Conservation (phyloP, 139 green algal genomes). For the Micromonas commoda region DNA sequence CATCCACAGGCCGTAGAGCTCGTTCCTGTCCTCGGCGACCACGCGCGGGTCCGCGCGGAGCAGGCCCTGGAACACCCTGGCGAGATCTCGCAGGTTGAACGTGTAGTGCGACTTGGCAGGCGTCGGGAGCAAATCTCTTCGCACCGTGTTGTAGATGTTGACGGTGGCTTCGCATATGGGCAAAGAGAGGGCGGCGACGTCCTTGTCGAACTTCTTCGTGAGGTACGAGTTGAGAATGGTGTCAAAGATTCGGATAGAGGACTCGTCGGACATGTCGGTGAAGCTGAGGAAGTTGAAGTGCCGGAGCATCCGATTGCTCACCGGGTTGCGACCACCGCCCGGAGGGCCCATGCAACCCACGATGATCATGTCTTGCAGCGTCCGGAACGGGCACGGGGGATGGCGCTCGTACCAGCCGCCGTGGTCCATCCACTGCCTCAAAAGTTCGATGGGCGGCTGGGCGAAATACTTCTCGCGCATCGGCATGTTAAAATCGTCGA, state of each 20-base stretch:
- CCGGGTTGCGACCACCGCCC: slow-evolving; percentile 42
- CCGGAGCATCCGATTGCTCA: slow-evolving; percentile 39
- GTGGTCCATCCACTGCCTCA: slow-evolving; percentile 52
- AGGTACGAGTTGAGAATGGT: slow-evolving; percentile 59
- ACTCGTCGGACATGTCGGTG: slow-evolving; percentile 57
- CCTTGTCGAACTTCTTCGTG: slow-evolving; percentile 47
- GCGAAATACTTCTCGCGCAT: slow-evolving; percentile 49
- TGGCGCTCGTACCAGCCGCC: slow-evolving; percentile 47
- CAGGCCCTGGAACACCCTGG: slow-evolving; percentile 61
- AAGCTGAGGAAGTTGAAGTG: slow-evolving; percentile 56
- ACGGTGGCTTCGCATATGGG: slow-evolving; percentile 49
- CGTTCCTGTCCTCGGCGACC: slow-evolving; percentile 1
- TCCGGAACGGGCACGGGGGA: slow-evolving; percentile 50
- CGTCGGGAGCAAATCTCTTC: slow-evolving; percentile 60
- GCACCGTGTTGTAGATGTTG: slow-evolving; percentile 59
- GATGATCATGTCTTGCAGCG: slow-evolving; percentile 60
- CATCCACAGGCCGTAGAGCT: slow-evolving; percentile 61
- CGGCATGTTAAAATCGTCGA: slow-evolving; percentile 51
- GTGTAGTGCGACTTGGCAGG: slow-evolving; percentile 66
- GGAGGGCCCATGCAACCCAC: slow-evolving; percentile 45
- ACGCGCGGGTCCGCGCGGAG: slow-evolving; percentile 52
- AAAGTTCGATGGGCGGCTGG: slow-evolving; percentile 47
- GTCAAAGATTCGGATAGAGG: slow-evolving; percentile 55
- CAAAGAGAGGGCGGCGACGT: slow-evolving; percentile 36
- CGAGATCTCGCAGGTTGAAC: slow-evolving; percentile 72